Evolutionary conservation across 1,284 basidiomycete species (phyloP).

Genomic region (Tilletiopsis washingtonensis): DNA sequence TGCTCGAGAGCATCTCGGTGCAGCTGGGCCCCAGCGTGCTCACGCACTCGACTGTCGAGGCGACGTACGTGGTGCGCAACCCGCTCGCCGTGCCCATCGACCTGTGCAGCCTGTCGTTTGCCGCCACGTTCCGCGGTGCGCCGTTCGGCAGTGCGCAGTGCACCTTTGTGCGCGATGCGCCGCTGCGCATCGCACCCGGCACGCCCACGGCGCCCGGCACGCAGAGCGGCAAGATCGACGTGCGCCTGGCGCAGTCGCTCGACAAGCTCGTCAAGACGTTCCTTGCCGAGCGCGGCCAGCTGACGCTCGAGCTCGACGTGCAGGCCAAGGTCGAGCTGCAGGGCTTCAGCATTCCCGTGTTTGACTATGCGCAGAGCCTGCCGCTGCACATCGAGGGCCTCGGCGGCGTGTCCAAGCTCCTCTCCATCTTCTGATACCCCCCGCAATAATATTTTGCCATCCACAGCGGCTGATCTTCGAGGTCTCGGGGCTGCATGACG

Average conservation of each 20-base stretch:
- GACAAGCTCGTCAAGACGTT: constrained; percentile 28
- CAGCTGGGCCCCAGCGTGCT: constrained; percentile 28
- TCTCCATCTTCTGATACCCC: too few relatives aligned
- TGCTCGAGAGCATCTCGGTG: constrained; percentile 35
- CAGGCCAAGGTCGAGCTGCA: constrained; percentile 22
- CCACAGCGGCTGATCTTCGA: too few relatives aligned
- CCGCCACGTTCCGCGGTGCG: constrained; percentile 22
- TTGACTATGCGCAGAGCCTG: constrained; percentile 26
- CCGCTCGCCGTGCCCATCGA: constrained; percentile 30
- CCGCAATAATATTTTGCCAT: too few relatives aligned
- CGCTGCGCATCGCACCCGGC: constrained; percentile 21
- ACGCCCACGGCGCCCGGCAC: background rate
- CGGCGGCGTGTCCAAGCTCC: constrained; percentile 22
- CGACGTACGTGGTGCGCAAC: constrained; percentile 30
- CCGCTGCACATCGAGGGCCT: constrained; percentile 30
- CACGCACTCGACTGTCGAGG: constrained; percentile 23
- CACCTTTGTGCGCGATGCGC: constrained; percentile 1
- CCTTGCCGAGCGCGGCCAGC: constrained; percentile 23
- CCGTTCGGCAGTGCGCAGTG: constrained; percentile 28
- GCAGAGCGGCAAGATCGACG: constrained; percentile 15
- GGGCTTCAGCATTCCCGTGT: constrained; percentile 26
- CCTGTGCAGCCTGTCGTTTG: constrained; percentile 23
- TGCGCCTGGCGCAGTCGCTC: constrained; percentile 24
- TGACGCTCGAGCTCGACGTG: constrained; percentile 31
- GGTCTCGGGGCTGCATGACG: too few relatives aligned